These are phyloP conservation scores for Huntiella decipiens DNA, from an alignment of 2,329 filamentous ascomycete genomes.

Conservation along the genomic window DNA sequence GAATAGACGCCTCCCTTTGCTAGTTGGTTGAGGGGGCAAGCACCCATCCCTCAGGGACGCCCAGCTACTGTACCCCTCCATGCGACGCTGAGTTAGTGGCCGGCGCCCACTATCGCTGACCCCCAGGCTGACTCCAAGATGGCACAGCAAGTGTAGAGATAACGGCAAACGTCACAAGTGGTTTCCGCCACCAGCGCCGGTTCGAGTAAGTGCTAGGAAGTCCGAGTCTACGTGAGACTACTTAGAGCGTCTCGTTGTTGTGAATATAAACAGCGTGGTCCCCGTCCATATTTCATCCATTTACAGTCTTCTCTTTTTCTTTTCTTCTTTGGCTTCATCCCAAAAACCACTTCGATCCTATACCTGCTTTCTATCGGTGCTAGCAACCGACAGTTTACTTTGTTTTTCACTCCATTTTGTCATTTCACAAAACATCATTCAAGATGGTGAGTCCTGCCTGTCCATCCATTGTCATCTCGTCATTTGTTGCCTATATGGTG, in stretches of 20 bases:
- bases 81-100: not conserved
- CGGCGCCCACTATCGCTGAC: not conserved
- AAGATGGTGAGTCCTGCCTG: too few species aligned
- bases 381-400: slow-evolving; percentile 2
- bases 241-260: not conserved
- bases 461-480: too few species aligned
- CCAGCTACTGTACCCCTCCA: slow-evolving; percentile 1
- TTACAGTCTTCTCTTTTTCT: slow-evolving; percentile 3
- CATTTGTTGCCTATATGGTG: too few species aligned
- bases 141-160: too few species aligned
- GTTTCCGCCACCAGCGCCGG: too few species aligned
- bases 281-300: not conserved
- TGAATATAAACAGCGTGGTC: slow-evolving; percentile 9
- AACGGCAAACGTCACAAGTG: too few species aligned
- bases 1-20: not conserved
- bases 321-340: slow-evolving; percentile 8
- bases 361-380: slow-evolving; percentile 3
- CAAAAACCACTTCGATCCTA: slow-evolving; percentile 3
- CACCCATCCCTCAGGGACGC: slow-evolving; percentile 1
- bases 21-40: not conserved
- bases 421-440: not conserved
- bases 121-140: too few species aligned
- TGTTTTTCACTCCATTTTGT: not conserved
- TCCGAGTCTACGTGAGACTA: too few species aligned
- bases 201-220: too few species aligned